These are phyloP conservation scores for Cerioporus squamosus DNA, from an alignment of 1,284 basidiomycete species.

Conservation along the genomic window DNA sequence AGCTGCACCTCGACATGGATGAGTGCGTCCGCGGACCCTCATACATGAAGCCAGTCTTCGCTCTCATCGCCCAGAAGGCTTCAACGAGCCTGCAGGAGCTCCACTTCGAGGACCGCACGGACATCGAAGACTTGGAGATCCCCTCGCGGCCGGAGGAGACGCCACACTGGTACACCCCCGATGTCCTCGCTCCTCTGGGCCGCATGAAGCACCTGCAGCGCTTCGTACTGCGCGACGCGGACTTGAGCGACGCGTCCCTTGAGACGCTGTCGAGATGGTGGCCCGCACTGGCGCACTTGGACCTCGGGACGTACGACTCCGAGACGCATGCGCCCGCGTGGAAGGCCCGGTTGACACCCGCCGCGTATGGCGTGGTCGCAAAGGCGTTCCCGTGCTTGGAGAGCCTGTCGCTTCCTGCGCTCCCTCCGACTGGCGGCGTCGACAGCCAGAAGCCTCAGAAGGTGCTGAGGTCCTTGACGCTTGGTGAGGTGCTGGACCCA, in stretches of 20 bases:
- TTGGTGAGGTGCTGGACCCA: slow-evolving; percentile 20
- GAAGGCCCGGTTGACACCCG: slow-evolving; percentile 39
- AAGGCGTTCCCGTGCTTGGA: slow-evolving; percentile 39
- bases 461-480: slow-evolving; percentile 14
- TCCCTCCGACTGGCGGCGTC: slow-evolving; percentile 14
- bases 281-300: slow-evolving; percentile 43
- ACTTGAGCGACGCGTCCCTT: slow-evolving; percentile 45
- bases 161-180: slow-evolving; percentile 24
- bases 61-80: slow-evolving; percentile 40
- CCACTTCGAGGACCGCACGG: slow-evolving; percentile 43
- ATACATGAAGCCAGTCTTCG: slow-evolving; percentile 45
- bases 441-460: slow-evolving; percentile 15
- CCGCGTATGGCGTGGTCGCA: slow-evolving; percentile 41
- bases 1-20: slow-evolving; percentile 43
- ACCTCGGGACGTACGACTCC: slow-evolving; percentile 41
- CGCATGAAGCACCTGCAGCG: slow-evolving; percentile 39
- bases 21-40: slow-evolving; percentile 33
- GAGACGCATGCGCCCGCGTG: neutral
- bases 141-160: slow-evolving; percentile 1
- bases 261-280: slow-evolving; percentile 44
- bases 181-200: slow-evolving; percentile 37
- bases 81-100: slow-evolving; percentile 45
- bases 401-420: slow-evolving; percentile 44
- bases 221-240: slow-evolving; percentile 40
- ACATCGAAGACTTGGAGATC: slow-evolving; percentile 23